Conservation (phyloP, 75 land plant species). For the Picea glauca region DNA sequence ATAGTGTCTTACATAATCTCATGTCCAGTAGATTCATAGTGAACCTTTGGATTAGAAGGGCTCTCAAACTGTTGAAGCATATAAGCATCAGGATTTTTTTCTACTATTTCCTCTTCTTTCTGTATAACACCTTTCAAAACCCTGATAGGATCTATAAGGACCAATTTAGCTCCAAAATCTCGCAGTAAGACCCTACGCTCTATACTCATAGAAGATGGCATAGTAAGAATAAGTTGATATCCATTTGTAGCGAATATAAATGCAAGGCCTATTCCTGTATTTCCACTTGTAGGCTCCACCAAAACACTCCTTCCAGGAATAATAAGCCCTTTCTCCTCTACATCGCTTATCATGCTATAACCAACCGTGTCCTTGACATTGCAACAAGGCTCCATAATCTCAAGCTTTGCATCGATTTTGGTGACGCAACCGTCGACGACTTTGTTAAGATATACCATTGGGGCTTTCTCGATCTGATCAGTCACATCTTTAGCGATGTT, state of each 20-base stretch:
- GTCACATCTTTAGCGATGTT: too few relatives aligned
- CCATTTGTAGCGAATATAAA: conserved; percentile 91
- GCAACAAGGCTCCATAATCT: conserved; percentile 89
- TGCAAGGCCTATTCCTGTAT: conserved; percentile 86
- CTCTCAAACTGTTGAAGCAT: conserved; percentile 92
- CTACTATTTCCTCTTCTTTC: conserved; percentile 82
- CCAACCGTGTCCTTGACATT: conserved; percentile 95
- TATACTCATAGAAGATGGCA: conserved; percentile 91
- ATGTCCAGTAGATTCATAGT: conserved; percentile 81
- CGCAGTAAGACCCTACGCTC: conserved; percentile 80
- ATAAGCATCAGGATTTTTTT: conserved; percentile 79
- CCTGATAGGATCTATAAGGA: conserved; percentile 81
- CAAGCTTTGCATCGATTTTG: conserved; percentile 75
- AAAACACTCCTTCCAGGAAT: conserved; percentile 85
- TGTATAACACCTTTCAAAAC: conserved; percentile 92
- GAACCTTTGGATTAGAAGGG: conserved; percentile 93
- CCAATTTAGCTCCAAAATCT: conserved; percentile 91
- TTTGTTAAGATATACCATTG: conserved; percentile 77
- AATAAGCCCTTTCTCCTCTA: conserved; percentile 76
- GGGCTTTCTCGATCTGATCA: conserved; percentile 57
- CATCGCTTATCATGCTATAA: conserved; percentile 83
- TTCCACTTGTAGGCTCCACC: conserved; percentile 95
- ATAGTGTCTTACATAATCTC: conserved; percentile 66
- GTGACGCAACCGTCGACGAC: conserved; percentile 76
- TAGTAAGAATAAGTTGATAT: conserved; percentile 75